These are phyloP conservation scores for Adansonia madagascariensis DNA, from an alignment of 441 rosid species.

Conservation along the genomic window DNA sequence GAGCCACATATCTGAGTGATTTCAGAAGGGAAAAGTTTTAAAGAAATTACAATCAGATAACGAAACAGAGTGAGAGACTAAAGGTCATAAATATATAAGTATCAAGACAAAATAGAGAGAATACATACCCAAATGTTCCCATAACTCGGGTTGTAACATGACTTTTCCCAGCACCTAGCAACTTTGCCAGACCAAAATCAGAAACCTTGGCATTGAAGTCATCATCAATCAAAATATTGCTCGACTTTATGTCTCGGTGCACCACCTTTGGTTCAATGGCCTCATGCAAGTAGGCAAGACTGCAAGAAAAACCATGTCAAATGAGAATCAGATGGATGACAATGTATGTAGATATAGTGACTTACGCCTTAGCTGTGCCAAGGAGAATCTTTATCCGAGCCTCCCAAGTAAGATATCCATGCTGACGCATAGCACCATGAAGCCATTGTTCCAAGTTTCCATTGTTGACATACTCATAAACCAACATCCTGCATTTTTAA, in stretches of 20 bases:
- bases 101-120: neutral
- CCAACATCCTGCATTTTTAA: conserved; percentile 64
- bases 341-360: conserved; percentile 22
- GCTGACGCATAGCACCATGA: conserved; percentile 90
- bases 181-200: conserved; percentile 95
- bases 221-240: conserved; percentile 88
- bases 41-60: conserved; percentile 20
- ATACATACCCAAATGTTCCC: conserved; percentile 93
- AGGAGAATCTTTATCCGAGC: conserved; percentile 84
- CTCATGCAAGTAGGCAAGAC: conserved; percentile 93
- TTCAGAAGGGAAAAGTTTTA: neutral
- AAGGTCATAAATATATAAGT: neutral
- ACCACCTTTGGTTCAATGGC: conserved; percentile 99
- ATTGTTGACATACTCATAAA: conserved; percentile 90
- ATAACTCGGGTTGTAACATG: conserved; percentile 95
- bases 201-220: conserved; percentile 92
- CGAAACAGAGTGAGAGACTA: neutral
- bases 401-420: conserved; percentile 94
- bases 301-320: conserved; percentile 43
- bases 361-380: conserved; percentile 98
- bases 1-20: conserved; percentile 81
- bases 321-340: conserved; percentile 23
- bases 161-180: conserved; percentile 93
- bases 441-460: conserved; percentile 99
- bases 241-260: conserved; percentile 93